Evolutionary conservation across 805 yeast genomes (phyloP), one percentile per base, ranked within the genome.

Genomic region (Teunomyces kruisii): DNA sequence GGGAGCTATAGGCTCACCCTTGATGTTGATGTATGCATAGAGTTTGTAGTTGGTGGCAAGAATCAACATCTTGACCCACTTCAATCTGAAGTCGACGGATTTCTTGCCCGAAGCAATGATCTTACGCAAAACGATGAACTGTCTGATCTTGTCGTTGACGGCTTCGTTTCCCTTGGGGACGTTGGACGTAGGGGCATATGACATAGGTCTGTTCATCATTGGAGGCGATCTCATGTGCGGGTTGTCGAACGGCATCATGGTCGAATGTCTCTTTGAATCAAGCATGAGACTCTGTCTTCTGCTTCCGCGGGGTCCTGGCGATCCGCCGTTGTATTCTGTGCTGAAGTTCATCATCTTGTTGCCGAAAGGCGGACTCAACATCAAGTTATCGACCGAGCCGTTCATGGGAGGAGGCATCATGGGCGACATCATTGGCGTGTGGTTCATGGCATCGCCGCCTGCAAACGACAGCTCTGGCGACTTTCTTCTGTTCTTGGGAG

Each of bases 41-140:
- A 72, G 57, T 51, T 64, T 61, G 52, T 55, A 64, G 49, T 70
- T 70, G 26, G 68, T 63, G 10, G 76, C 74, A 13, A 54, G 50
- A 15, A 72, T 61, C 51, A 72, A 58, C 72, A 66, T 68, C 46
- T 69, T 67, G 41, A 68, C 64, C 77, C 77, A 72, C 47, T 66
- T 59, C 40, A 72, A 57, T 29, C 77, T 53, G 52, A 58, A 72
- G 47, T 70, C 75, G 29, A 60, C 56, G 1, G 75, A 56, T 52
- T 72, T 72, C 47, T 70, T 70, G 9, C 77, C 76, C 1, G 69
- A 53, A 1, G 75, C 68, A 39, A 72, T 72, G 14, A 67, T 48
- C 14, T 49, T 42, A 31, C 77, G 61, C 44, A 72, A 59, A 26
- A 50, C 55, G 17, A 60, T 50, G 43, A 71, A 71, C 36, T 65